Percentiles rank a stretch among this genome's conserved stretches.
Evolutionary conservation across 345 rosid species (phyloP).

Genomic region (Gossypium australe): DNA sequence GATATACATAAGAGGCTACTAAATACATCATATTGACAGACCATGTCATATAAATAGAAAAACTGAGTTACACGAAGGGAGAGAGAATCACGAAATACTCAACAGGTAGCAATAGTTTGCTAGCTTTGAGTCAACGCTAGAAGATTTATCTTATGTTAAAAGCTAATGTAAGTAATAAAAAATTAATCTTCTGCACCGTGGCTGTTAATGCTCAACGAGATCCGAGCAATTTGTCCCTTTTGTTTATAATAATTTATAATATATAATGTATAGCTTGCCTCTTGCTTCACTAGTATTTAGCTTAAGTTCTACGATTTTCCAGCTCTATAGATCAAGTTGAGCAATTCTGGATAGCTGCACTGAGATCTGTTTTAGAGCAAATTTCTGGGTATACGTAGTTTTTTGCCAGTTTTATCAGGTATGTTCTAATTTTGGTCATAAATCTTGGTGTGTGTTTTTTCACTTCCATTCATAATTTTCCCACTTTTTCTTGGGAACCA

Average conservation of each 20-base stretch:
- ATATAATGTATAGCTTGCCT: neutral
- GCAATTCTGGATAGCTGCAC: neutral
- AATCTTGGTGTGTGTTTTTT: neutral
- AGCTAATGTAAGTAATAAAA: neutral
- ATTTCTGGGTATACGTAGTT: neutral
- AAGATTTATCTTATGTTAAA: neutral
- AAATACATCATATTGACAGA: too few species aligned
- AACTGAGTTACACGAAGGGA: too few species aligned
- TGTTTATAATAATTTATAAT: neutral
- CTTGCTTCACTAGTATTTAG: neutral
- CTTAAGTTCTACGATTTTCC: slow-evolving; percentile 35
- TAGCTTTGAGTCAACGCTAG: slow-evolving; percentile 3
- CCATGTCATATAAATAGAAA: too few species aligned
- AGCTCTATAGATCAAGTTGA: slow-evolving; percentile 25
- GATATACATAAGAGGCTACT: too few species aligned
- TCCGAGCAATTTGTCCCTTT: slow-evolving; percentile 2
- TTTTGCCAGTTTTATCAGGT: slow-evolving; percentile 20
- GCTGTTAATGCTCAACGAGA: neutral
- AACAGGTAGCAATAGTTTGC: too few species aligned
- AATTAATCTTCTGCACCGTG: neutral
- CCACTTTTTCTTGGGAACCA: neutral
- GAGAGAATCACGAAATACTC: too few species aligned
- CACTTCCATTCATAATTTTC: neutral
- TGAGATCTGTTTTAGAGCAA: slow-evolving; percentile 2
- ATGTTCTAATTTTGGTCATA: slow-evolving; percentile 13